Evolutionary conservation across 2,329 filamentous ascomycete species (phyloP).

Genomic region (Clathrospora elynae): DNA sequence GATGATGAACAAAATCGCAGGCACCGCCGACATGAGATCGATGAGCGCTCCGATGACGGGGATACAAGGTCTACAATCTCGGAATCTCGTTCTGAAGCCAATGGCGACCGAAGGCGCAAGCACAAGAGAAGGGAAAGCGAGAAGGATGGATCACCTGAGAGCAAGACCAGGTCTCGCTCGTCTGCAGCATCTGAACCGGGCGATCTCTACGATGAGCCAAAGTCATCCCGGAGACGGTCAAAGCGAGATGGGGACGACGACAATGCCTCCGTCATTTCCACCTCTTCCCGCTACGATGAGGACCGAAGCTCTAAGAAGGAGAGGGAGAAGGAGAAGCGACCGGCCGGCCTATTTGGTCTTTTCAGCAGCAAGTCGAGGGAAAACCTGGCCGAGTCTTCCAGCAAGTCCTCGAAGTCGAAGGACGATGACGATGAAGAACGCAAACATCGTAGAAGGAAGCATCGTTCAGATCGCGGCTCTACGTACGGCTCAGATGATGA

Average conservation of each 20-base stretch:
- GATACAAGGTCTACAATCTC: constrained; percentile 49
- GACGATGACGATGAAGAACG: constrained; percentile 49
- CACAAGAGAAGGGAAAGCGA: constrained; percentile 42
- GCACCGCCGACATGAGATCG: constrained; percentile 44
- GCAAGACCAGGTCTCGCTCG: constrained; percentile 32
- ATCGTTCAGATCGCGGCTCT: constrained; percentile 47
- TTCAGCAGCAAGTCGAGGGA: constrained; percentile 55
- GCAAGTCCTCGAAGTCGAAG: constrained; percentile 42
- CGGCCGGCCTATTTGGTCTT: constrained; percentile 53
- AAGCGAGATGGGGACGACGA: constrained; percentile 53
- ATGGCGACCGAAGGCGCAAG: constrained; percentile 43
- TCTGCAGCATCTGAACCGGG: constrained; percentile 50
- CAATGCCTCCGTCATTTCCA: constrained; percentile 49
- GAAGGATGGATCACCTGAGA: constrained; percentile 39
- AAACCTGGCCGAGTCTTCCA: constrained; percentile 37
- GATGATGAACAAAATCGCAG: constrained; percentile 39
- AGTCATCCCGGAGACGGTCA: constrained; percentile 48
- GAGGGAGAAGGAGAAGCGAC: constrained; percentile 51
- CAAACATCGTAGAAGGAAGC: constrained; percentile 54
- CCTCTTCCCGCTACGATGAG: constrained; percentile 48
- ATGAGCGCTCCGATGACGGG: constrained; percentile 47
- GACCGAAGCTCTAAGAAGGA: constrained; percentile 43
- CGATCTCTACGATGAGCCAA: constrained; percentile 48
- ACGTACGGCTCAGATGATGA: constrained; percentile 48
- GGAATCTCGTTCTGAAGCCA: constrained; percentile 44